These are phyloP conservation scores for Phaeosphaeriaceae sp. DNA, from an alignment of 2,329 filamentous ascomycete species.

Conservation along the genomic window DNA sequence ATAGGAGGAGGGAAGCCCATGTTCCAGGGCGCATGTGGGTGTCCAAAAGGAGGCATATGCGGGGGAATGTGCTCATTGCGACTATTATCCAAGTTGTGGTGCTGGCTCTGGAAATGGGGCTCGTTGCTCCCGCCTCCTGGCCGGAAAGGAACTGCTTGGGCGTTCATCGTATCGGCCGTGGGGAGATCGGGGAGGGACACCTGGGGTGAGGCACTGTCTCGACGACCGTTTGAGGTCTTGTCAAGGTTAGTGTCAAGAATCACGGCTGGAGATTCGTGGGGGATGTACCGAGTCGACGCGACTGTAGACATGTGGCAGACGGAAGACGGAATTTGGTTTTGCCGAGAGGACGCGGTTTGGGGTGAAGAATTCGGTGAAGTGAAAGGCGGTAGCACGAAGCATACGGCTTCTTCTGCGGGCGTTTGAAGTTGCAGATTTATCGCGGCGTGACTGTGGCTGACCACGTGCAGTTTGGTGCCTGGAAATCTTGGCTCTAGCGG, in stretches of 20 bases:
- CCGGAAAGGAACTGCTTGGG: slow-evolving; percentile 26
- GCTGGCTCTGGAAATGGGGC: slow-evolving; percentile 6
- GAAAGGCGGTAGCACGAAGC: slow-evolving; percentile 8
- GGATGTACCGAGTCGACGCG: slow-evolving; percentile 33
- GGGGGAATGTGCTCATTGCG: slow-evolving; percentile 14
- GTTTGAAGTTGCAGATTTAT: not conserved
- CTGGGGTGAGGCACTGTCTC: slow-evolving; percentile 20
- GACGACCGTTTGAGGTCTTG: slow-evolving; percentile 31
- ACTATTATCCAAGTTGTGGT: slow-evolving; percentile 9
- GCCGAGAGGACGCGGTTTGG: slow-evolving; percentile 11
- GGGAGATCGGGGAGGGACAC: slow-evolving; percentile 10
- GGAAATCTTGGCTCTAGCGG: slow-evolving; percentile 12
- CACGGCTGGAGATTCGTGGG: slow-evolving; percentile 31
- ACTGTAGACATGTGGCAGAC: slow-evolving; percentile 35
- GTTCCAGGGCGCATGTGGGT: slow-evolving; percentile 14
- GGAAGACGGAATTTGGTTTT: slow-evolving; percentile 15
- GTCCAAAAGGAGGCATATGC: slow-evolving; percentile 12
- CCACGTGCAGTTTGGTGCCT: not conserved
- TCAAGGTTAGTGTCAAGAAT: slow-evolving; percentile 33
- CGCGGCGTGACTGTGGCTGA: slow-evolving; percentile 7
- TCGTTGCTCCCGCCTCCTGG: slow-evolving; percentile 17
- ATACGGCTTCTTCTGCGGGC: slow-evolving; percentile 7
- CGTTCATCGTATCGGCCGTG: slow-evolving; percentile 32
- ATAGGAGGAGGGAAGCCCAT: slow-evolving; percentile 10
- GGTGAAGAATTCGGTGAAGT: slow-evolving; percentile 16